These are phyloP conservation scores for Fusarium dlaminii DNA, from an alignment of 2,329 filamentous ascomycete species.

Conservation along the genomic window DNA sequence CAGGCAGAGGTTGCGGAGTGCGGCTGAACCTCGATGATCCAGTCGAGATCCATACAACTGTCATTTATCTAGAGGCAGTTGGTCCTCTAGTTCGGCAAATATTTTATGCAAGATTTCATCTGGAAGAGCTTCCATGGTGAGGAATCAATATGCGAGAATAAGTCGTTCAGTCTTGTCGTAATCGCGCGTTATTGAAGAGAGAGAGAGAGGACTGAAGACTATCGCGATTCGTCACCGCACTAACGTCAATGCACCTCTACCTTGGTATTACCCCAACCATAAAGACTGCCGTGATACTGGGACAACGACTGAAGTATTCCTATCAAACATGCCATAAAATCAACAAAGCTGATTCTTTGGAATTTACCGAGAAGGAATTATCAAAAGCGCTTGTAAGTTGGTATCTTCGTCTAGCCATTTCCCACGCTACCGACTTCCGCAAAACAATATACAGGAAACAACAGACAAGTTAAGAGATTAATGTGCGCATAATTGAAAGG, in stretches of 20 bases:
- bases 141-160: rapidly evolving
- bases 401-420: background rate
- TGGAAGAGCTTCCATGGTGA: background rate
- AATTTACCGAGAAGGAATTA: no score
- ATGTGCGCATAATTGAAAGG: background rate
- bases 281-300: background rate
- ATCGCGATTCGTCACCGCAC: background rate
- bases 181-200: background rate
- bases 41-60: background rate
- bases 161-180: background rate
- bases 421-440: background rate
- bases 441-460: background rate
- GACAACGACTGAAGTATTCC: background rate
- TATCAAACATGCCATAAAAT: no score
- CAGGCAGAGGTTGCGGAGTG: conserved; percentile 2
- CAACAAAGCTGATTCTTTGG: no score
- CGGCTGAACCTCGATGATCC: background rate
- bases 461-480: no score
- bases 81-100: background rate
- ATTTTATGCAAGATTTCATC: background rate
- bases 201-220: background rate
- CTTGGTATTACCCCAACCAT: background rate
- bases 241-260: background rate
- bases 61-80: background rate
- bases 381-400: no score